Base-by-base conservation (phyloP, 2,329 filamentous ascomycete genomes). In the Trichophyton equinum region DNA sequence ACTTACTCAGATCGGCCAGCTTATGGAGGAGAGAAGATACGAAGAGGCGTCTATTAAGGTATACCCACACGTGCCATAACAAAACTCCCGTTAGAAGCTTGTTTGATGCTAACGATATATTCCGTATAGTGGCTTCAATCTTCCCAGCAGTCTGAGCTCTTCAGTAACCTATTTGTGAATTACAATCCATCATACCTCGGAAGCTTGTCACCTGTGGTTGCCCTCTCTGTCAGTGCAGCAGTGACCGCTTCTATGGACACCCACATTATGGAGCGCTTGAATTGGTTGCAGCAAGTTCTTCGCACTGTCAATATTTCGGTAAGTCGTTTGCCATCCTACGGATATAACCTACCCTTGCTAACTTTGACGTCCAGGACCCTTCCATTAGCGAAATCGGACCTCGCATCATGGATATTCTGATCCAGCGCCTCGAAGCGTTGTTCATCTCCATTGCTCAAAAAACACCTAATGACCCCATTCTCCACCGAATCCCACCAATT, bases 201-300 rank as follows among this genome's bases (percentile, higher is more conserved):
- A 18, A 74, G 76, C 44, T 76, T 85, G 18, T 78, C 81, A 33
- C 79, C 82, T 1, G 77, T 86, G 46, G 78, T 85, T 40, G 76
- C 78, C 25, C 77, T 86, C 47, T 85, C 82, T 1, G 82, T 85
- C 27, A 81, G 81, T 59, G 82, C 82, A 22, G 82, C 83, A n/a
- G 80, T 85, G 27, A 84, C 82, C 1, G 77, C 79, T 2, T 77
- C 77, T 51, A 73, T 85, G 61, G 74, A 79, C 33, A 79, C 78
- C 8, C 79, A 82, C 63, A 69, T 81, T 27, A 67, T 72, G 38
- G 75, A 81, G 68, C 81, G 84, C 61, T 76, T 86, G 13, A 71
- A 77, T 22, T 86, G 83, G 83, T 75, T 86, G 27, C 77, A 80
- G 57, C 74, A 77, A 58, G 80, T 83, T 9, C 74, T 86, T 60